Evolutionary conservation across 78 protist species (phyloP).

Genomic region (slime mould (Dictyostelium discoideum)): dicty_2.7 NC_007088.5:1028501-1029000

Average conservation of each 20-base stretch:
- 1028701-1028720: background rate
- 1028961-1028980: background rate
- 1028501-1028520: too few species aligned
- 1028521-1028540: background rate
- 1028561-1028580: background rate
- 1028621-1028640: too few species aligned
- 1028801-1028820: background rate
- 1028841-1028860: background rate
- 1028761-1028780: background rate
- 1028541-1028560: background rate
- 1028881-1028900: too few species aligned
- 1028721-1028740: background rate
- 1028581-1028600: background rate
- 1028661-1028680: background rate
- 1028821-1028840: background rate
- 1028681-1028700: too few species aligned
- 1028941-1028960: background rate
- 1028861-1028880: background rate
- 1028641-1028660: background rate
- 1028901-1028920: too few species aligned
- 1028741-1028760: too few species aligned
- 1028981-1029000: background rate
- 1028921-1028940: too few species aligned
- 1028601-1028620: too few species aligned
- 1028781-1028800: too few species aligned